Evolutionary conservation across 2,329 filamentous ascomycete genomes (phyloP).

Genomic region (Alternaria conjuncta): DNA sequence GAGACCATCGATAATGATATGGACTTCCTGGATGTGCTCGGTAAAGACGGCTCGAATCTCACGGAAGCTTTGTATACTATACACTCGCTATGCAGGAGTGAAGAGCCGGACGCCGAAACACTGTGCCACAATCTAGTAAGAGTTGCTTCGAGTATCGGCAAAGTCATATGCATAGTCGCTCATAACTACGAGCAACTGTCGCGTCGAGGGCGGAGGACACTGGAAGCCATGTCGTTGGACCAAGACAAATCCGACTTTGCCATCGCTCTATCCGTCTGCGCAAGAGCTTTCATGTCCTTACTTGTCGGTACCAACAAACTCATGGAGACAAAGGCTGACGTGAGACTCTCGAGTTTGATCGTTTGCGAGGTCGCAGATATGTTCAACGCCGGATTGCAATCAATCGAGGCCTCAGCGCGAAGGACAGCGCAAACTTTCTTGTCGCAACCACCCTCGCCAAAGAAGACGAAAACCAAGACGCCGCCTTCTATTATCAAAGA

Average conservation of each 20-base stretch:
- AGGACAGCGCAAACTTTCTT: constrained; percentile 18
- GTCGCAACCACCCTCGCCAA: not conserved
- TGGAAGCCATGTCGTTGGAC: constrained; percentile 19
- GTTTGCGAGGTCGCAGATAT: constrained; percentile 45
- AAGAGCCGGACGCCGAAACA: constrained; percentile 15
- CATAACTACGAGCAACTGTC: constrained; percentile 27
- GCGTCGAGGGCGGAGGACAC: constrained; percentile 11
- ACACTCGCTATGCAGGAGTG: constrained; percentile 36
- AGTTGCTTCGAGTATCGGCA: constrained; percentile 30
- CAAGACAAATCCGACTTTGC: constrained; percentile 37
- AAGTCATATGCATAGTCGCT: constrained; percentile 29
- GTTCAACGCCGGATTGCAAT: constrained; percentile 46
- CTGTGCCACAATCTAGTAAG: constrained; percentile 37
- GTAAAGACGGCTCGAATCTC: constrained; percentile 19
- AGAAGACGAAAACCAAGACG: constrained; percentile 15
- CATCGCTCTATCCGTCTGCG: constrained; percentile 34
- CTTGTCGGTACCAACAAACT: constrained; percentile 40
- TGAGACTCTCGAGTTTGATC: constrained; percentile 26
- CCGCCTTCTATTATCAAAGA: constrained; percentile 22
- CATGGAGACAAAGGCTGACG: constrained; percentile 12
- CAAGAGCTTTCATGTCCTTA: constrained; percentile 41
- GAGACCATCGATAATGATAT: constrained; percentile 35
- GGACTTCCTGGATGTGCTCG: constrained; percentile 34
- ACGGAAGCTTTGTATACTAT: constrained; percentile 36
- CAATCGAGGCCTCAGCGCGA: constrained; percentile 37